These are phyloP conservation scores for Boletus barrowsii DNA, from an alignment of 768 basidiomycete species.

Conservation along the genomic window DNA sequence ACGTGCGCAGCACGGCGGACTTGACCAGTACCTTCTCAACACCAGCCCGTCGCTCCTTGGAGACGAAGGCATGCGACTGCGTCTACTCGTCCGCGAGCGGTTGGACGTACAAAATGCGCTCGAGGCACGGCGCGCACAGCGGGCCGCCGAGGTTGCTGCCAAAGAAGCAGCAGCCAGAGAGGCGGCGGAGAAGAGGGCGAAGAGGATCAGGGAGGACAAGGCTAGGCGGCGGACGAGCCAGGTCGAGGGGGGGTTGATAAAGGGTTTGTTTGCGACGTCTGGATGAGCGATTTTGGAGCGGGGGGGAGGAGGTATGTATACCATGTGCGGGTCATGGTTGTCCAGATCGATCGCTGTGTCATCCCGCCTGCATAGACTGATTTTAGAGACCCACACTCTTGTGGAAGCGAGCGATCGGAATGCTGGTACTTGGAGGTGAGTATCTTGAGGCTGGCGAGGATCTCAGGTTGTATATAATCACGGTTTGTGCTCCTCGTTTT, in stretches of 20 bases:
- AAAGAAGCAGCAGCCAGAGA: conserved; percentile 11
- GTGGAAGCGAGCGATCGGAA: not conserved
- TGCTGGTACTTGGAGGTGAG: not conserved
- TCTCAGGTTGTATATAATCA: too few relatives aligned
- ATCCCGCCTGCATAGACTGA: not conserved
- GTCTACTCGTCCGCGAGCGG: conserved; percentile 38
- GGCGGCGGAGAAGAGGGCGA: conserved; percentile 4
- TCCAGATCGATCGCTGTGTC: not conserved
- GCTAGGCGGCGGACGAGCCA: not conserved
- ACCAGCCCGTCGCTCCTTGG: conserved; percentile 40
- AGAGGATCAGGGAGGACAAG: conserved; percentile 7
- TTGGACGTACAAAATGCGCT: conserved; percentile 20
- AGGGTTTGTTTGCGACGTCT: conserved; percentile 18
- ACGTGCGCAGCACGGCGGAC: conserved; percentile 52
- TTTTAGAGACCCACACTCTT: not conserved
- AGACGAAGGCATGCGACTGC: conserved; percentile 44
- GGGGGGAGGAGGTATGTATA: not conserved
- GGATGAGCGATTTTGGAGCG: not conserved
- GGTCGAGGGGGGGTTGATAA: conserved; percentile 11
- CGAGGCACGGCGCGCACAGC: conserved; percentile 17
- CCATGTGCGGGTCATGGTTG: not conserved
- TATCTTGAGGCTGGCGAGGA: not conserved
- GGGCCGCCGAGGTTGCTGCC: conserved; percentile 19
- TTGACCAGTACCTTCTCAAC: conserved; percentile 65
- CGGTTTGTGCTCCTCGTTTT: too few relatives aligned